A percentile compares a stretch with the other conserved stretches of the same genome.
Evolutionary conservation across 208 protist genomes (phyloP).

Genomic region (Jaenimonas drosophilae): DNA sequence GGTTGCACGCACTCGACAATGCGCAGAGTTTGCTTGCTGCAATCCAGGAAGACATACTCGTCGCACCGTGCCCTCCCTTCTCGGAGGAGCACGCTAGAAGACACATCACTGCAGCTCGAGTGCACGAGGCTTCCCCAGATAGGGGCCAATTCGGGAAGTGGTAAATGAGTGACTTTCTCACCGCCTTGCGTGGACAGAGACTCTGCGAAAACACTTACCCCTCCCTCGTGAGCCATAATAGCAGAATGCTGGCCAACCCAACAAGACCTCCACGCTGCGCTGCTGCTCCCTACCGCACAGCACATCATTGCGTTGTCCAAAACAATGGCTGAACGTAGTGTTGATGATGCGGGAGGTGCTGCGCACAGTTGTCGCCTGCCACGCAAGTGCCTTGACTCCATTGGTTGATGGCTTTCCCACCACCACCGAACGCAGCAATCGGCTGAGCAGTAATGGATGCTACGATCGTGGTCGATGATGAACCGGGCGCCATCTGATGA

Average conservation of each 20-base stretch:
- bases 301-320: constrained; percentile 4
- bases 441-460: constrained; percentile 26
- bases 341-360: not conserved
- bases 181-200: not conserved
- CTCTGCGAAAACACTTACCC: constrained; percentile 15
- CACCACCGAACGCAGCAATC: constrained; percentile 11
- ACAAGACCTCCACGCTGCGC: constrained; percentile 30
- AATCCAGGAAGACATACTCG: constrained; percentile 35
- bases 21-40: constrained; percentile 16
- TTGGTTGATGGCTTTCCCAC: constrained; percentile 19
- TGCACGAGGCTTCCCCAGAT: constrained; percentile 13
- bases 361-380: constrained; percentile 3
- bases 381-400: not conserved
- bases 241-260: constrained; percentile 31
- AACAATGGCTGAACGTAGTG: constrained; percentile 6
- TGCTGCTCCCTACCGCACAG: constrained; percentile 29
- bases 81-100: not conserved
- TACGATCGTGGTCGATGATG: constrained; percentile 24
- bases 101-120: constrained; percentile 24
- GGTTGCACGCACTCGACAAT: constrained; percentile 5
- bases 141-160: constrained; percentile 2
- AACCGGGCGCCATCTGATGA: constrained; percentile 29
- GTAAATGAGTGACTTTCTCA: not conserved
- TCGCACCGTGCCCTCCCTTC: constrained; percentile 4
- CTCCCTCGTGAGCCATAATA: constrained; percentile 28